Evolutionary conservation across 2,329 filamentous ascomycete species (phyloP).

Genomic region (Aspergillus fumigatiaffinis): DNA sequence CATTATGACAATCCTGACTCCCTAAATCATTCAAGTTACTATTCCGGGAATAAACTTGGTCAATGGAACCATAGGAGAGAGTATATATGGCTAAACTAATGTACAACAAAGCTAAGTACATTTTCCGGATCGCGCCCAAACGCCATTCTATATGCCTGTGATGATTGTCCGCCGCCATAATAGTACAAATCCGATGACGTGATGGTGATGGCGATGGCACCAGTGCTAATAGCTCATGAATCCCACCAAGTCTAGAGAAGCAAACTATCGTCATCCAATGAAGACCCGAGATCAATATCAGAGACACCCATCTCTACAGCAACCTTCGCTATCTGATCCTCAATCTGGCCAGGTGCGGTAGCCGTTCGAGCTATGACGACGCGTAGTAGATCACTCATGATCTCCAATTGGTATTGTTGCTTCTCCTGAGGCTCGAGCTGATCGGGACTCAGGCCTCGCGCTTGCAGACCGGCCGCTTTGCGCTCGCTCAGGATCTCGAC

Average conservation of each 20-base stretch:
- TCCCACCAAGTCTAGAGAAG: constrained; percentile 12
- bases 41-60: background rate
- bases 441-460: constrained; percentile 30
- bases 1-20: background rate
- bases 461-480: constrained; percentile 29
- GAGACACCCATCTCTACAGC: constrained; percentile 37
- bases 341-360: constrained; percentile 24
- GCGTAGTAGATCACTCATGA: constrained; percentile 39
- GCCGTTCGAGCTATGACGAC: constrained; percentile 37
- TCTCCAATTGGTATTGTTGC: constrained; percentile 40
- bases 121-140: background rate
- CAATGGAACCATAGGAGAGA: background rate
- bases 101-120: background rate
- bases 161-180: background rate
- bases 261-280: constrained; percentile 25
- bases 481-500: constrained; percentile 41
- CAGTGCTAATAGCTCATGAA: too few species aligned
- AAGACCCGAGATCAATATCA: constrained; percentile 29
- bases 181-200: background rate
- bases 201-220: too few species aligned
- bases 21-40: background rate
- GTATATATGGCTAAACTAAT: background rate
- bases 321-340: constrained; percentile 29
- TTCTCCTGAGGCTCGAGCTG: constrained; percentile 36
- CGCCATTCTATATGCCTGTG: background rate